Evolutionary conservation across 1,139 yeast genomes (phyloP).

Genomic region (Sporopachydermia cereana): DNA sequence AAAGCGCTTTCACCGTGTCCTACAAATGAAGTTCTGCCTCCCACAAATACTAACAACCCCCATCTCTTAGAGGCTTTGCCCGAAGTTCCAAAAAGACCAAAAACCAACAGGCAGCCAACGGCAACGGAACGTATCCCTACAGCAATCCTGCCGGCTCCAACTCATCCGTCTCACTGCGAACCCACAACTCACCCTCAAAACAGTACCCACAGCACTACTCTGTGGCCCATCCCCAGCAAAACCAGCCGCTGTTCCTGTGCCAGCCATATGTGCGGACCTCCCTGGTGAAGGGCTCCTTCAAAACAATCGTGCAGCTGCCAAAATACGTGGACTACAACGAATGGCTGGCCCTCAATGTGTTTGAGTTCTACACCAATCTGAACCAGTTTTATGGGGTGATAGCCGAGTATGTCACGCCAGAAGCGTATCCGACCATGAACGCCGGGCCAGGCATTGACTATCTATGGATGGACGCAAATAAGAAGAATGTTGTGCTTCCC

Average conservation of each 20-base stretch:
- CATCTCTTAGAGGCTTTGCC: conserved; percentile 55
- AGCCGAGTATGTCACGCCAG: conserved; percentile 82
- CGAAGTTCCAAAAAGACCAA: conserved; percentile 43
- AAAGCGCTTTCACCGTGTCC: too few species aligned
- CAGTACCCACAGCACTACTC: conserved; percentile 26
- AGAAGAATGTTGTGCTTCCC: conserved; percentile 74
- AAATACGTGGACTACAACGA: conserved; percentile 90
- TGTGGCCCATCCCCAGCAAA: conserved; percentile 22
- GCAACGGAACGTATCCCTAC: conserved; percentile 7
- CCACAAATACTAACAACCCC: too few species aligned
- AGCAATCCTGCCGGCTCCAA: conserved; percentile 7
- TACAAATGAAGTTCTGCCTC: too few species aligned
- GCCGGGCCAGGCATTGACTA: conserved; percentile 92
- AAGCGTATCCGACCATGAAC: conserved; percentile 84
- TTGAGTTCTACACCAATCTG: conserved; percentile 78
- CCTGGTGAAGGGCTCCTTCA: conserved; percentile 92
- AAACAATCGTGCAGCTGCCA: conserved; percentile 89
- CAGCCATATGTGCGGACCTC: conserved; percentile 94
- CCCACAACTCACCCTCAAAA: conserved; percentile 13
- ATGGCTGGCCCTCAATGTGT: conserved; percentile 90
- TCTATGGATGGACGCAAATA: conserved; percentile 74
- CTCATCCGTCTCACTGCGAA: conserved; percentile 4
- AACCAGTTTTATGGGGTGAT: conserved; percentile 83
- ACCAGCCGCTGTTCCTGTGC: conserved; percentile 60
- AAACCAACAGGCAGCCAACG: conserved; percentile 13